Conservation (phyloP, 2,329 filamentous ascomycete species). For the Macrophomina tecta region DNA sequence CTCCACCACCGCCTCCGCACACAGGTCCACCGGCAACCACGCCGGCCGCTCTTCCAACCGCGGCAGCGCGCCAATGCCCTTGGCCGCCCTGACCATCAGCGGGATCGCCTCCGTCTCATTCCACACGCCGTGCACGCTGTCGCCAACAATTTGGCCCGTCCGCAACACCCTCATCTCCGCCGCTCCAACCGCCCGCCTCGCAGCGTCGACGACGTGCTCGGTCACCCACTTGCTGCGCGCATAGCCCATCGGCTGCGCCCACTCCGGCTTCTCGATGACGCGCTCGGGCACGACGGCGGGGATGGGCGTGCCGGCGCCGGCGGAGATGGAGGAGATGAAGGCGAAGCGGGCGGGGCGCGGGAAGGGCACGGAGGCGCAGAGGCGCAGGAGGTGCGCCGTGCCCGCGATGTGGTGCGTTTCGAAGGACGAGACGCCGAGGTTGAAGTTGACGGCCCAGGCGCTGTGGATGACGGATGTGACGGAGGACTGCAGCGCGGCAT, state of each 20-base stretch:
- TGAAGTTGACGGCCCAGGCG: constrained; percentile 65
- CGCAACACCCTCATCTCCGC: constrained; percentile 46
- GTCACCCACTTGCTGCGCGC: constrained; percentile 58
- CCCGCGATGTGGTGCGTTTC: constrained; percentile 54
- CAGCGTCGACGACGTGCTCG: constrained; percentile 50
- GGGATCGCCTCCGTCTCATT: constrained; percentile 59
- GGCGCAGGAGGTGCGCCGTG: constrained; percentile 50
- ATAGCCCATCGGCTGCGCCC: constrained; percentile 60
- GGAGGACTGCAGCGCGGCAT: constrained; percentile 30
- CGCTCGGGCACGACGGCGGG: constrained; percentile 44
- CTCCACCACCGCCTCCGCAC: constrained; percentile 51
- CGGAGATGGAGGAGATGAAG: constrained; percentile 55
- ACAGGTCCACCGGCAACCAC: constrained; percentile 49
- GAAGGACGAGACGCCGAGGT: constrained; percentile 58
- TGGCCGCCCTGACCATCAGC: constrained; percentile 55
- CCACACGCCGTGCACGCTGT: constrained; percentile 54
- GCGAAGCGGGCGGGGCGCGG: constrained; percentile 47
- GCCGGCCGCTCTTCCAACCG: constrained; percentile 48
- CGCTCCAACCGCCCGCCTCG: constrained; percentile 13
- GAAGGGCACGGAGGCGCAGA: constrained; percentile 45
- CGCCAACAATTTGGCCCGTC: constrained; percentile 56
- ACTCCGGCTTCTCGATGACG: constrained; percentile 41
- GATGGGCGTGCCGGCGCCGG: constrained; percentile 47
- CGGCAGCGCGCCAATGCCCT: constrained; percentile 54
- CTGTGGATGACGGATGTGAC: constrained; percentile 57